Base-by-base conservation (phyloP, 768 basidiomycete genomes). In the Dioszegia hungarica region DNA sequence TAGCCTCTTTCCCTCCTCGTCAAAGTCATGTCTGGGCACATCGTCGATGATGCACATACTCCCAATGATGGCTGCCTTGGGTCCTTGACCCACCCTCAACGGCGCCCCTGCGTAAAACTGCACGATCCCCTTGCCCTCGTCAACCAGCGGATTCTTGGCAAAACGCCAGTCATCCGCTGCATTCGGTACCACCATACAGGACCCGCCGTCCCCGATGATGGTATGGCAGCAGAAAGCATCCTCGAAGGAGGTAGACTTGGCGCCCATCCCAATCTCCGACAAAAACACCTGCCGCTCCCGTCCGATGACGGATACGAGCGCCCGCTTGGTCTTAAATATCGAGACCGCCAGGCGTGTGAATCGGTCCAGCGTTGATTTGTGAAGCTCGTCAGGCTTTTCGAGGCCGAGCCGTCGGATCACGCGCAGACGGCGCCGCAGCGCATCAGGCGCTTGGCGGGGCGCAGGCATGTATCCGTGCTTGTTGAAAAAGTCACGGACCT, bases 41-140 rank as follows among this genome's bases (percentile, higher is more conserved):
- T 64, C 57, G 33, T 75, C 69, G 15, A 69, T 55, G 8, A 75
- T 56, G 44, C 74, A 75, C 25, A 75, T 54, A 15, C 62, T 67
- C 12, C 74, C 74, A 20, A 75, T 73, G 10, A 68, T 61, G 1
- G 66, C 60, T 25, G 57, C 46, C 45, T 67, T 69, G 20, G 41
- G 36, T 3, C 71, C 71, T 6, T 49, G 36, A 0, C 61, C 65
- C 20, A 73, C 48, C 40, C 34, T 59, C 20, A 75, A 38, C 2
- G 71, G 74, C 1, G 71, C 70, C 12, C 73, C 71, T 19, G 67
- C 69, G 38, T 72, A 75, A 37, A 68, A 70, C 24, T 63, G 62
- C 10, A 66, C 44, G 1, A 57, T 57, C 9, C 60, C 67, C n/a
- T 24, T 24, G 12, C 62, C 60, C 15, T 57, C 55, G 14, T 56